Percentiles rank a stretch among this genome's conserved stretches.
Conservation (phyloP, 2,329 filamentous ascomycete species). For the Alternaria incomplexa region DNA sequence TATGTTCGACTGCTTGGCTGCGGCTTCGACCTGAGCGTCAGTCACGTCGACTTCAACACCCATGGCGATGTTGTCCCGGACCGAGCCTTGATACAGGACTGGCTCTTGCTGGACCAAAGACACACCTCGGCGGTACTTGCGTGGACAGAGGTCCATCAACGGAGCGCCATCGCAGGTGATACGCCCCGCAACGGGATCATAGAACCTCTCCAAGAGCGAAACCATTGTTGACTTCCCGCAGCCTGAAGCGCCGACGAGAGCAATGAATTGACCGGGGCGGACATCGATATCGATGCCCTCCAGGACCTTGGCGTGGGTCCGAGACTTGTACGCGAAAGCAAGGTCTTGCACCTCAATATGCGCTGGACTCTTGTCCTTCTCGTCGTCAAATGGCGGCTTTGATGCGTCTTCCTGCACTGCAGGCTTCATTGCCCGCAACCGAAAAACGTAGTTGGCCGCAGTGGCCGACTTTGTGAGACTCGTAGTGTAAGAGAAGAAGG, state of each 20-base stretch:
- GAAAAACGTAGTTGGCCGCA: constrained; percentile 66
- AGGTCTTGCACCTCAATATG: constrained; percentile 63
- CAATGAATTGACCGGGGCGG: constrained; percentile 77
- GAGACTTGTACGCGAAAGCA: constrained; percentile 80
- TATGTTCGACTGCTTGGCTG: constrained; percentile 69
- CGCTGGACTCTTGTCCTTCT: constrained; percentile 39
- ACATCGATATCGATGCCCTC: constrained; percentile 76
- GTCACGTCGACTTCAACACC: constrained; percentile 67
- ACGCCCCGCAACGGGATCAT: constrained; percentile 81
- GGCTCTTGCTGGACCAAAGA: constrained; percentile 94
- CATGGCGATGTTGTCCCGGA: constrained; percentile 87
- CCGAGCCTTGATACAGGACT: constrained; percentile 90
- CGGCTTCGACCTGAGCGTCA: constrained; percentile 75
- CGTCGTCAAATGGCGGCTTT: constrained; percentile 41
- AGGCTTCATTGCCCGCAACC: constrained; percentile 49
- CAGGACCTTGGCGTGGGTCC: constrained; percentile 78
- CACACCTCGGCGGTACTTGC: constrained; percentile 82
- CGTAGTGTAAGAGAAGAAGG: constrained; percentile 90
- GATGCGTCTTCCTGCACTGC: constrained; percentile 47
- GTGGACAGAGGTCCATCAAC: constrained; percentile 75
- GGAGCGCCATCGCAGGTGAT: constrained; percentile 81
- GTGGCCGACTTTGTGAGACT: constrained; percentile 97
- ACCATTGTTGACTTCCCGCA: constrained; percentile 96
- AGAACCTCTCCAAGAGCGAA: constrained; percentile 89
- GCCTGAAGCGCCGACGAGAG: constrained; percentile 87